Evolutionary conservation across 305 asterid genomes (phyloP), one percentile per base, ranked within the genome.

Genomic region (Fraxinus sp.): DNA sequence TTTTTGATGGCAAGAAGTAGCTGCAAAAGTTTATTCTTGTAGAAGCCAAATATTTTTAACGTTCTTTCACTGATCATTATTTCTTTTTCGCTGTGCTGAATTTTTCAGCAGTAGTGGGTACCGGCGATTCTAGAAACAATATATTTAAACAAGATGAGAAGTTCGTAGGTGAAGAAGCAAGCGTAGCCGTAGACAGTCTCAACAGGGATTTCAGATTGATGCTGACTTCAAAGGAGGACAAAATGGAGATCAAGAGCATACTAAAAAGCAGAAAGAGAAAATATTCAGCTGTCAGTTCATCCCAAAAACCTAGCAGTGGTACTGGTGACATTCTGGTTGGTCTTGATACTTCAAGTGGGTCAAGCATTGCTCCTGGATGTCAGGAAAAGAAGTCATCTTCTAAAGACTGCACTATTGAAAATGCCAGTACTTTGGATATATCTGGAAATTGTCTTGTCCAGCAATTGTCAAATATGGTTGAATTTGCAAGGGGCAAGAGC

Each of bases 61-160:
- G 18, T 75, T 46, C 43, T 37, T 66, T 55, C 35, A 33, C 18
- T 84, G 16, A 80, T 80, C 57, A 79, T 74, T 41, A 7, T 78
- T 49, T 68, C 33, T 85, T 79, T 78, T 20, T 70, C 22, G 39
- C 81, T 78, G 32, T 52, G 64, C 82, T 52, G 77, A 32, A 39
- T 80, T 49, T 43, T 75, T 43, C 72, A 55, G 82, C 43, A n/a
- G 77, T 71, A 18, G 11, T 82, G 10, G 82, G 36, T 71, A 64
- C 13, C n/a, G 57, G 33, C 22, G 64, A 66, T 52, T 70, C 46
- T 43, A 41, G n/a, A 71, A n/a, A 9, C 22, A 71, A 30, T 7
- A 46, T 28, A 39, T 18, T 18, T 20, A 22, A 66, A 78, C 77
- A 84, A 62, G 28, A 32, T 16, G 49, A 46, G 26, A 66, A 75